These are phyloP conservation scores for Quercus phellos DNA, from an alignment of 331 rosid species.

Conservation along the genomic window DNA sequence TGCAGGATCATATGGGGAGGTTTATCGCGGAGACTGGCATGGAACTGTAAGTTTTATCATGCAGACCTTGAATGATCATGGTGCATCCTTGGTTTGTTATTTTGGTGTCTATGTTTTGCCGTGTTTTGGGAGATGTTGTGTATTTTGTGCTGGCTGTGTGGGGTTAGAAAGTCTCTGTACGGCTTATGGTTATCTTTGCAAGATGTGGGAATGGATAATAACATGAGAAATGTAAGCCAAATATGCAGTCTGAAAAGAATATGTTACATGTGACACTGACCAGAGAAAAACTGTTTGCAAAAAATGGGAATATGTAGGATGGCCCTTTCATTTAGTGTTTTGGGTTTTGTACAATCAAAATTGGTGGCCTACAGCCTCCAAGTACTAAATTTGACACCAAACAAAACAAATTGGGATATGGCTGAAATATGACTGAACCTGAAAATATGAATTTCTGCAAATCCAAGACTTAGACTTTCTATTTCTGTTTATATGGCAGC, in stretches of 20 bases:
- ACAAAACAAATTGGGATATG: no score
- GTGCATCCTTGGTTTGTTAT: conserved; percentile 11
- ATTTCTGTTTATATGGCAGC: not conserved
- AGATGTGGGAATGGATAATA: not conserved
- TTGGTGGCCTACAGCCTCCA: not conserved
- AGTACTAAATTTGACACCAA: not conserved
- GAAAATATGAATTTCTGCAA: no score
- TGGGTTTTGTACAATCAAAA: not conserved
- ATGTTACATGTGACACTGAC: not conserved
- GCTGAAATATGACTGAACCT: no score
- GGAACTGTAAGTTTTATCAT: conserved; percentile 85
- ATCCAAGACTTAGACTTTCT: no score
- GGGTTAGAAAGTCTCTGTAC: not conserved
- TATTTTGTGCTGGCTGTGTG: conserved; percentile 1
- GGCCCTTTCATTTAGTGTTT: not conserved
- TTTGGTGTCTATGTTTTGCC: not conserved
- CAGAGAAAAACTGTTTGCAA: not conserved
- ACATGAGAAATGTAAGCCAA: not conserved
- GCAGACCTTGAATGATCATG: conserved; percentile 5
- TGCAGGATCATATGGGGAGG: conserved; percentile 98
- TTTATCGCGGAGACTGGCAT: conserved; percentile 90
- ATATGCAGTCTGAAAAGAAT: not conserved
- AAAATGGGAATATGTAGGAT: not conserved
- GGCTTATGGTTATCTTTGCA: not conserved
- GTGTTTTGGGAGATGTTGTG: not conserved